These are phyloP conservation scores for Arthrobotrys entomopaga DNA, from an alignment of 2,329 filamentous ascomycete genomes.

Conservation along the genomic window DNA sequence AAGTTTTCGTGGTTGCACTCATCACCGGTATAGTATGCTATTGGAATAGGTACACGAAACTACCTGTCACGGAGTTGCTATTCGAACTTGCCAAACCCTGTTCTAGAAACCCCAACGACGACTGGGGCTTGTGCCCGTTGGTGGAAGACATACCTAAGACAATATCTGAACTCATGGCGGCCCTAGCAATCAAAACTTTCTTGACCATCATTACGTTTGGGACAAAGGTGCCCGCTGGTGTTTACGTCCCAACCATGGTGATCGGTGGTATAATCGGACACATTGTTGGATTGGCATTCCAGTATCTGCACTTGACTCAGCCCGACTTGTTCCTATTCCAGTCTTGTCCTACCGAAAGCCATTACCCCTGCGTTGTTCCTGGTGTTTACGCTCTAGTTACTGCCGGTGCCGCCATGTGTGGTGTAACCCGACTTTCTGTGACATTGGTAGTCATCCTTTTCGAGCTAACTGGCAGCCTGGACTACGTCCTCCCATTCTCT, in stretches of 20 bases:
- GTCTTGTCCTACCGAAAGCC: conserved; percentile 74
- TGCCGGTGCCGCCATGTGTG: conserved; percentile 96
- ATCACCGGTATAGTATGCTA: conserved; percentile 86
- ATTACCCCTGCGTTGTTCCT: conserved; percentile 88
- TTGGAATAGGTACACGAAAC: conserved; percentile 90
- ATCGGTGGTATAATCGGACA: conserved; percentile 94
- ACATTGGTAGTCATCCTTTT: conserved; percentile 95
- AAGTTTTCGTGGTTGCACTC: conserved; percentile 87
- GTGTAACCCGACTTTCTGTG: conserved; percentile 90
- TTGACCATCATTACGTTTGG: conserved; percentile 69
- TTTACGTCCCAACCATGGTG: conserved; percentile 99
- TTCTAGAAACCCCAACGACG: conserved; percentile 72
- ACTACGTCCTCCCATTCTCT: conserved; percentile 95
- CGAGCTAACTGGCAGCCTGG: conserved; percentile 90
- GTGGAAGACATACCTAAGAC: conserved; percentile 81
- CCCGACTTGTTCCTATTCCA: conserved; percentile 79
- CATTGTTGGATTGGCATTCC: conserved; percentile 61
- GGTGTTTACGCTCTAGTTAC: conserved; percentile 91
- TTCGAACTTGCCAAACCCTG: conserved; percentile 92
- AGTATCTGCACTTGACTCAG: conserved; percentile 62
- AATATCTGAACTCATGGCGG: conserved; percentile 75
- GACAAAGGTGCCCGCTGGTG: conserved; percentile 84
- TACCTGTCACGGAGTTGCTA: conserved; percentile 88
- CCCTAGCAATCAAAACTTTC: conserved; percentile 88
- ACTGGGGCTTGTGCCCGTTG: conserved; percentile 82